Conservation (phyloP, 768 basidiomycete genomes). For the Mrakia frigida region DNA sequence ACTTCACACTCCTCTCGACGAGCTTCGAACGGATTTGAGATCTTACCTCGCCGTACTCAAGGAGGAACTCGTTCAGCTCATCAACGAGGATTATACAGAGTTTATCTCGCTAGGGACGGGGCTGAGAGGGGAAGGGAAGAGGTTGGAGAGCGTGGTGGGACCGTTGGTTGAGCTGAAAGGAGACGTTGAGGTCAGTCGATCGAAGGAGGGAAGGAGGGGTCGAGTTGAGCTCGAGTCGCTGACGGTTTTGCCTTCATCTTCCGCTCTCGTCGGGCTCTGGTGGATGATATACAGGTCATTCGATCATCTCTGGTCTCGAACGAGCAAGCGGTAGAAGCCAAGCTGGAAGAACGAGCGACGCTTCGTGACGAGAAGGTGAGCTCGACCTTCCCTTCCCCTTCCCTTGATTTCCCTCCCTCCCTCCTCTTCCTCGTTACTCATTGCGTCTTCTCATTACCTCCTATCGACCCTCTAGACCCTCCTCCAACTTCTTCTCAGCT, state of each 20-base stretch:
- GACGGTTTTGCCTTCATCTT: background rate
- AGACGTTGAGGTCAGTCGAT: slow-evolving; percentile 60
- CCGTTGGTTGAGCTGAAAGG: slow-evolving; percentile 62
- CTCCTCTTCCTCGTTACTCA: background rate
- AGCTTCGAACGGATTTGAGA: slow-evolving; percentile 78
- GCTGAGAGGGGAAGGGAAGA: slow-evolving; percentile 71
- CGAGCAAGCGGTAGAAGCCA: slow-evolving; percentile 67
- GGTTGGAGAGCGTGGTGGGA: slow-evolving; percentile 61
- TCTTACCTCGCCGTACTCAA: slow-evolving; percentile 77
- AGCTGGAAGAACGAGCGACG: slow-evolving; percentile 64
- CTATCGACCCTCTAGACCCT: no score
- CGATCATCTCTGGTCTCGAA: slow-evolving; percentile 27
- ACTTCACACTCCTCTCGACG: slow-evolving; percentile 74
- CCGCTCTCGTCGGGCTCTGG: no score
- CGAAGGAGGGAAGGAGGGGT: background rate
- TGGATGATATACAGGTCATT: slow-evolving; percentile 29
- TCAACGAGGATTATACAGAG: slow-evolving; percentile 96
- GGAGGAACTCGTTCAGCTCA: slow-evolving; percentile 88
- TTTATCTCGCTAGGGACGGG: slow-evolving; percentile 96
- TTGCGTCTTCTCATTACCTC: no score
- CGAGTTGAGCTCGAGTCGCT: background rate
- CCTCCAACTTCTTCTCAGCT: slow-evolving; percentile 78
- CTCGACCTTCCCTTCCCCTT: slow-evolving; percentile 15
- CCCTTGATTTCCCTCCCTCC: slow-evolving; percentile 7
- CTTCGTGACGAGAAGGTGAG: slow-evolving; percentile 81